Conservation (phyloP, 495 filamentous ascomycete genomes). For the Penicillium bialowiezense region DNA sequence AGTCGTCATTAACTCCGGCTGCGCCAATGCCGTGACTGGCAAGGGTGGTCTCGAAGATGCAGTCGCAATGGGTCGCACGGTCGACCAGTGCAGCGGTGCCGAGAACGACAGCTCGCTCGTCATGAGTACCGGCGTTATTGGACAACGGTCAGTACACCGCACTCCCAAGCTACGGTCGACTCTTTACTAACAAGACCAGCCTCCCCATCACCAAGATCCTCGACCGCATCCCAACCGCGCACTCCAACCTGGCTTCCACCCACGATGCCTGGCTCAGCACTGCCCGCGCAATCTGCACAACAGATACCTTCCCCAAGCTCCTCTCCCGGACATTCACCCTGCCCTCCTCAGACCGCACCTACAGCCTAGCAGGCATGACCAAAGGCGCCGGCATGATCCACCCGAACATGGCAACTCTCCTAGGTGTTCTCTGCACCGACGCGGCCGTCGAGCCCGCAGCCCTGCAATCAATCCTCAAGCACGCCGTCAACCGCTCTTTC, state of each 20-base stretch:
- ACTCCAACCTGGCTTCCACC: constrained; percentile 62
- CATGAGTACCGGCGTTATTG: constrained; percentile 98
- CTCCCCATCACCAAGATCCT: constrained; percentile 91
- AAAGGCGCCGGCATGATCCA: constrained; percentile 99
- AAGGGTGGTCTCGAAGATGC: constrained; percentile 91
- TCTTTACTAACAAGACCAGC: constrained; percentile 38
- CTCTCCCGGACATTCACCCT: constrained; percentile 79
- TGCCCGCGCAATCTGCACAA: constrained; percentile 95
- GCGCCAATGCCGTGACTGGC: constrained; percentile 96
- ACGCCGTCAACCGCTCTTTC: constrained; percentile 81
- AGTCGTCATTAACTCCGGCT: constrained; percentile 92
- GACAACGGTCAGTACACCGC: constrained; percentile 63
- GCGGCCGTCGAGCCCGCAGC: constrained; percentile 70
- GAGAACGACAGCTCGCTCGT: constrained; percentile 72
- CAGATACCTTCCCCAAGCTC: constrained; percentile 98
- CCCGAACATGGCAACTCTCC: constrained; percentile 96
- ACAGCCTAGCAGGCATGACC: constrained; percentile 90
- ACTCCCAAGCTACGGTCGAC: not conserved
- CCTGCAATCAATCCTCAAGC: constrained; percentile 66
- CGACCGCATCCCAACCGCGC: constrained; percentile 71
- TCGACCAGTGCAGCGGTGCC: constrained; percentile 66
- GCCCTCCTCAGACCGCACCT: constrained; percentile 70
- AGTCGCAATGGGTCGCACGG: constrained; percentile 70
- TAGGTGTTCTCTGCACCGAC: constrained; percentile 92
- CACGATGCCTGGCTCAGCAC: constrained; percentile 85